phyloP scores from a whole-genome alignment of 2,329 filamentous ascomycete species.

The Ophiosphaerella herpotricha region DNA sequence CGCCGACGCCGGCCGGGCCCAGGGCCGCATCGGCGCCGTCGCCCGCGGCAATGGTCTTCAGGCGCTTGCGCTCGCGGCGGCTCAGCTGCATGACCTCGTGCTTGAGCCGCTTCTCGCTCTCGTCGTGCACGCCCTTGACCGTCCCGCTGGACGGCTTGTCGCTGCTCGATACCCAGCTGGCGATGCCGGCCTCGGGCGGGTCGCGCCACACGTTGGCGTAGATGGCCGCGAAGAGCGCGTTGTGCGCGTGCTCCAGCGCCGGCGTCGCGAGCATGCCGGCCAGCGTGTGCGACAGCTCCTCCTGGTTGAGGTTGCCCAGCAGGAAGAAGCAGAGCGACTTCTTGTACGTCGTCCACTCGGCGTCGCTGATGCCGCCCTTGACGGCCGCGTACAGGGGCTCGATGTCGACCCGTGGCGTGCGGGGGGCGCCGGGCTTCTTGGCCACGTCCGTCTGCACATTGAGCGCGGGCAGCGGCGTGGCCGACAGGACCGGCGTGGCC shows the following conservation, averaged over 20 bases:
- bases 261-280: slow-evolving; percentile 60
- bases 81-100: slow-evolving; percentile 67
- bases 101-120: slow-evolving; percentile 66
- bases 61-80: slow-evolving; percentile 62
- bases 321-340: slow-evolving; percentile 62
- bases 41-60: slow-evolving; percentile 59
- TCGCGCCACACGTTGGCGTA: slow-evolving; percentile 64
- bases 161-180: slow-evolving; percentile 67
- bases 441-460: slow-evolving; percentile 47
- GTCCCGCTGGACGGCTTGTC: slow-evolving; percentile 77
- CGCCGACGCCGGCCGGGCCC: neutral
- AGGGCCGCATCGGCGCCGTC: slow-evolving; percentile 11
- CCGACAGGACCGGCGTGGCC: slow-evolving; percentile 40
- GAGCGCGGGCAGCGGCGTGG: slow-evolving; percentile 40
- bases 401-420: slow-evolving; percentile 63
- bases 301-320: slow-evolving; percentile 65
- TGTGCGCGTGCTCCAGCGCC: slow-evolving; percentile 63
- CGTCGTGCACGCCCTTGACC: slow-evolving; percentile 66
- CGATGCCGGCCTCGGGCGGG: slow-evolving; percentile 64
- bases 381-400: slow-evolving; percentile 66
- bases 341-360: slow-evolving; percentile 64
- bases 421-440: slow-evolving; percentile 55
- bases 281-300: slow-evolving; percentile 62
- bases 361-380: slow-evolving; percentile 62
- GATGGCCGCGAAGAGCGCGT: slow-evolving; percentile 63